Conservation (phyloP, 306 rosid species). For the Cucurbita maxima region DNA sequence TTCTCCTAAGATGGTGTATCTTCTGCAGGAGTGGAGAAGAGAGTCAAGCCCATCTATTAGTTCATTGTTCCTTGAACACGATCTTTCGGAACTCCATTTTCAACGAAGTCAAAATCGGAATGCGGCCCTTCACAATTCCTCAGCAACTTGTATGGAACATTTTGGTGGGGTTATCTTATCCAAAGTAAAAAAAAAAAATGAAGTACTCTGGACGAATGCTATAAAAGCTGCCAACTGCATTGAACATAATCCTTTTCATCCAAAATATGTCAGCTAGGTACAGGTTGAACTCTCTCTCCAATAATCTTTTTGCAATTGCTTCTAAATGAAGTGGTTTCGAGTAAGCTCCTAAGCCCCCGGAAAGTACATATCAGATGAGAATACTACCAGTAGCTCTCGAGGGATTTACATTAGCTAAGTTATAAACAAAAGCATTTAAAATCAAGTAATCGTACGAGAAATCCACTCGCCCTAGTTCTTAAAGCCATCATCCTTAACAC, state of each 20-base stretch:
- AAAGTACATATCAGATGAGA: neutral
- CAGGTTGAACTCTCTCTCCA: neutral
- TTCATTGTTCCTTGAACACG: neutral
- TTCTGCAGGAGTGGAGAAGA: neutral
- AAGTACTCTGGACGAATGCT: neutral
- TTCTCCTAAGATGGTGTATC: neutral
- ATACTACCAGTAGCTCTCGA: neutral
- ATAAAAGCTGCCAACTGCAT: neutral
- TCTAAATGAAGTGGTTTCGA: neutral
- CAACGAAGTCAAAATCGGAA: neutral
- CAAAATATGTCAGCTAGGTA: too few relatives aligned
- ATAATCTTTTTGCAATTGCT: neutral
- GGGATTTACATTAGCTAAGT: neutral
- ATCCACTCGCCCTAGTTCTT: neutral
- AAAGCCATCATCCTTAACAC: neutral
- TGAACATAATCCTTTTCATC: too few relatives aligned
- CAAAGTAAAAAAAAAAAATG: neutral
- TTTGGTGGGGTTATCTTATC: neutral
- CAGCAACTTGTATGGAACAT: neutral
- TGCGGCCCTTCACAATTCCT: too few relatives aligned
- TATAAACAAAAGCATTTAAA: neutral
- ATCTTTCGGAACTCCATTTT: neutral
- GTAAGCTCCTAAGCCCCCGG: neutral
- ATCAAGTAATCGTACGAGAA: neutral
- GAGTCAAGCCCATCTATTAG: neutral